Base-by-base conservation (phyloP, 139 green algal genomes). In the Asterochloris erici region DNA sequence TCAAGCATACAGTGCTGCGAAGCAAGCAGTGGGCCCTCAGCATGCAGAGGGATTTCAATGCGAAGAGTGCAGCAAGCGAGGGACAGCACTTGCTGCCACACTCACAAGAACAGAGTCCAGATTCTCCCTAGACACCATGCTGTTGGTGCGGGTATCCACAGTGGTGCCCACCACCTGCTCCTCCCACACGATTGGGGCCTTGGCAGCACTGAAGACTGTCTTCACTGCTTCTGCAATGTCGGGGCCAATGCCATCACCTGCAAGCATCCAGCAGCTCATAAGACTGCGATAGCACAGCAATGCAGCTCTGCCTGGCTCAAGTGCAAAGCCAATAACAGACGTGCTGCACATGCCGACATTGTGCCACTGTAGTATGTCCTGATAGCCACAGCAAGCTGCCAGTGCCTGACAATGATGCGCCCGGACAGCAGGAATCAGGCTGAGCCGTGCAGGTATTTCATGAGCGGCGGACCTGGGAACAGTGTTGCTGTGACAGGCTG, bases 71-170 rank as follows among this genome's bases (percentile, higher is more conserved):
- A 71, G 66, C 66, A 71, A 71, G 17, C 19, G 21, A 71, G 66
- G 66, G 2, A 26, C 66, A 71, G 66, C 17, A 9, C 66, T 71
- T 21, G 19, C 0, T 75, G 78, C 54, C 6, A 74, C 63, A 81
- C 90, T 73, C 80, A 96, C 94, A 92, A 96, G 86, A 68, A 99
- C 94, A 10, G 93, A 97, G 87, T 99, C 96, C 74, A 99, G 87
- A 89, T 97, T 98, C 75, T 98, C 95, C 27, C 93, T 89, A 13
- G 92, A 98, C 47, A 99, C 91, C 82, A 98, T 95, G 79, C 89
- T 95, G 88, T 97, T 98, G 54, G 96, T 99, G 60, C 93, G 87
- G 19, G 94, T 91, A 86, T 99, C 96, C 10, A 96, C 91, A 14
- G 87, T 87, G 54, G 93, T 95, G 75, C 90, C 89, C 23, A 98